Percentiles rank a stretch among this genome's conserved stretches.
Conservation (phyloP, 2,329 filamentous ascomycete genomes). For the Colletotrichum agaves region DNA sequence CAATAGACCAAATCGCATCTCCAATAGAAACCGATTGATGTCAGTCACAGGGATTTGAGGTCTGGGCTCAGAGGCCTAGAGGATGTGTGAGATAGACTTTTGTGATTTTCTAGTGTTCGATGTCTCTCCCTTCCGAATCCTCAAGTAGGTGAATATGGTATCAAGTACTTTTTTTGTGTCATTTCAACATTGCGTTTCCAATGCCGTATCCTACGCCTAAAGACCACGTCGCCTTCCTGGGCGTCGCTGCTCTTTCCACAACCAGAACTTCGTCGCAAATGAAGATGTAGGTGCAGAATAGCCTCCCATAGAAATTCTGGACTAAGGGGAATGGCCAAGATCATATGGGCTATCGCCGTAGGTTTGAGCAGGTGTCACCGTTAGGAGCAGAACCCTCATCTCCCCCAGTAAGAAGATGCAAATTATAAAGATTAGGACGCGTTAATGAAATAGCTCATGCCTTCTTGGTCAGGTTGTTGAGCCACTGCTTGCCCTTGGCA, state of each 20-base stretch:
- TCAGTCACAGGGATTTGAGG: background rate
- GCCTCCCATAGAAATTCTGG: background rate
- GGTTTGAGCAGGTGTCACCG: background rate
- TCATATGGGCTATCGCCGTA: background rate
- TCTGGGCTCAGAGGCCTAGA: too few species aligned
- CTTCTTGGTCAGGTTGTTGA: conserved; percentile 63
- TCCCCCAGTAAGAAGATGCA: too few species aligned
- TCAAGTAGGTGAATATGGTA: conserved; percentile 15
- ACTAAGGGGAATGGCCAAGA: background rate
- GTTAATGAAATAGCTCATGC: conserved; percentile 41
- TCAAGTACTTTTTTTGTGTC: conserved; percentile 33
- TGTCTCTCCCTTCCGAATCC: background rate
- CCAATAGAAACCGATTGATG: background rate
- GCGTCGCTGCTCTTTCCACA: background rate
- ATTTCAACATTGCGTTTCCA: conserved; percentile 32
- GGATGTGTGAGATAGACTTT: background rate
- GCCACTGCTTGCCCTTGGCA: conserved; percentile 60
- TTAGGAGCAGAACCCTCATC: background rate
- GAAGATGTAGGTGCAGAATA: background rate
- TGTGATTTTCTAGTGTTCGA: background rate
- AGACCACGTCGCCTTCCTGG: background rate
- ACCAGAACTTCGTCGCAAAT: conserved; percentile 3
- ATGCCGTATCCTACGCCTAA: conserved; percentile 6
- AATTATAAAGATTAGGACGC: background rate
- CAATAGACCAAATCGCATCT: conserved; percentile 6